Base-by-base conservation (phyloP, 2,329 filamentous ascomycete species). In the Xylaria sp. region DNA sequence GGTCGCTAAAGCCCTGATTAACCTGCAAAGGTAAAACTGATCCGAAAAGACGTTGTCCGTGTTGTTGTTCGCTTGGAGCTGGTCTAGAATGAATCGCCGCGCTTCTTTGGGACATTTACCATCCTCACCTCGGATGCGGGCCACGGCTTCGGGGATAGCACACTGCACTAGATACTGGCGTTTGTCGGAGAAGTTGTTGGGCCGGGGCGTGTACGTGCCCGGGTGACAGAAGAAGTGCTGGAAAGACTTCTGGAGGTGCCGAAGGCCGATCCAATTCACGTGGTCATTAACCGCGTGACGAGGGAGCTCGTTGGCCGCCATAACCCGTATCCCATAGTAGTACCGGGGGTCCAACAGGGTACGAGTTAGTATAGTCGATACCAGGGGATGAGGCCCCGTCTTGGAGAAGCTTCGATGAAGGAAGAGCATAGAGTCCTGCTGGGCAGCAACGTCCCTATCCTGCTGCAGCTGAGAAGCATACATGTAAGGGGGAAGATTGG, bases 381-480 rank as follows among this genome's bases (percentile, higher is more conserved):
- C 89, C 39, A 97, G 84, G 6, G 88, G 86, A 71, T 93, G 90
- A 19, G 90, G 82, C 43, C 85, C 68, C 2, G 62, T 62, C 37
- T 60, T 67, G 1, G 54, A 52, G 74, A 68, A 87, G 74, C 69
- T 81, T 70, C 72, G 72, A 39, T 83, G 79, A 62, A 96, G 83
- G 68, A 88, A 91, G 66, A 94, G 80, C 75, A 96, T 85, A 4
- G 91, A 84, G 64, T 88, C 84, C 65, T 87, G 83, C 62, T 88
- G 85, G n/a, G 95, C 95, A 60, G 96, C 91, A 54, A 99, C 91
- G 70, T 99, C 95, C 64, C 93, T 84, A 72, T 99, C 94, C 72
- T 99, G 94, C 71, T 99, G 94, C 58, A 99, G 79, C 71, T 99
- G 94, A 19, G 94, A 97, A 54, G 96, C 86, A 70, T 94, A 97